Evolutionary conservation across 2,329 filamentous ascomycete species (phyloP).

Genomic region (Cladosporium sp.): DNA sequence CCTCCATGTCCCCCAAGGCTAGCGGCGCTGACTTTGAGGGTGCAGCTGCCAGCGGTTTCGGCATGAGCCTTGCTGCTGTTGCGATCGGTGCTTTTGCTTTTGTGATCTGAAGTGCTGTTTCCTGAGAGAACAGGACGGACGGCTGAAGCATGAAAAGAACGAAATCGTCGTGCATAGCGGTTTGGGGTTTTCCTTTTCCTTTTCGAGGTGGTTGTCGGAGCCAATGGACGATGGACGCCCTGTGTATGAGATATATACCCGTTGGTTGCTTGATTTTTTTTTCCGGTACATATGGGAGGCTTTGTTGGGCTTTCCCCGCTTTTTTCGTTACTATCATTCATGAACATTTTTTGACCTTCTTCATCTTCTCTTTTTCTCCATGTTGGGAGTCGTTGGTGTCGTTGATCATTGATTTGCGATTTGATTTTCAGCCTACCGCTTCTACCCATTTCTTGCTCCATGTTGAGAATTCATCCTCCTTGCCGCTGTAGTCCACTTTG

Average conservation of each 20-base stretch:
- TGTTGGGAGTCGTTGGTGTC: not conserved
- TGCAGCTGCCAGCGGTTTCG: not conserved
- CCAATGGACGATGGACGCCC: not conserved
- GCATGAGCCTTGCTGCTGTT: conserved; percentile 13
- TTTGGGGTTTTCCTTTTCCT: not conserved
- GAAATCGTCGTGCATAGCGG: not conserved
- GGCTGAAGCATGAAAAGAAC: not conserved
- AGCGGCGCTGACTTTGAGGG: conserved; percentile 14
- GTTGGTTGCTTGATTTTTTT: not conserved
- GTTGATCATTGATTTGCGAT: not conserved
- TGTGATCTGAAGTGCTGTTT: conserved; percentile 3
- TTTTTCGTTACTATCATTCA: conserved; percentile 16
- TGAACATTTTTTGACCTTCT: not conserved
- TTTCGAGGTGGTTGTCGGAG: not conserved
- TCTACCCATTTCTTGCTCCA: conserved; percentile 66
- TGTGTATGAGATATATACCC: not conserved
- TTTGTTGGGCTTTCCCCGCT: not conserved
- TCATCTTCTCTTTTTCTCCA: not conserved
- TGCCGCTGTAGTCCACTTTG: conserved; percentile 61
- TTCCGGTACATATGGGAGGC: not conserved
- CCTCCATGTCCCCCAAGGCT: conserved; percentile 19
- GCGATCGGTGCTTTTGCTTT: conserved; percentile 13
- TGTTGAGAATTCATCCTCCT: conserved; percentile 72
- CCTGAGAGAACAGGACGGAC: not conserved
- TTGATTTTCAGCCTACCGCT: conserved; percentile 30